Evolutionary conservation across 805 yeast genomes (phyloP).

Genomic region (Blastobotrys peoriensis): DNA sequence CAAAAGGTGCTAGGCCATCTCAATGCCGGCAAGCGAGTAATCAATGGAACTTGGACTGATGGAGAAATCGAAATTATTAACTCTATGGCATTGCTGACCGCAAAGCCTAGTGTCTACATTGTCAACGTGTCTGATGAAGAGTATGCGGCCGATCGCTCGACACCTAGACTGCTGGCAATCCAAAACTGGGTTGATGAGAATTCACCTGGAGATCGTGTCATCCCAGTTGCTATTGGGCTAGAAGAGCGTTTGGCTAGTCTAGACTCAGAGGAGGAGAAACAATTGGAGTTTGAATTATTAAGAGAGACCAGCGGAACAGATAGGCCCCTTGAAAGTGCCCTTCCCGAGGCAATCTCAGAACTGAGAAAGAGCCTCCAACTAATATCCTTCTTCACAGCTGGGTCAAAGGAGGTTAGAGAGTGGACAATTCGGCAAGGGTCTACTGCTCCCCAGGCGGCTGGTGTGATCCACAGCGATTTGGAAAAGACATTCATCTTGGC

Average conservation of each 20-base stretch:
- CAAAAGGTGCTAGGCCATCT: slow-evolving; percentile 39
- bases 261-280: slow-evolving; percentile 28
- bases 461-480: slow-evolving; percentile 79
- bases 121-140: slow-evolving; percentile 71
- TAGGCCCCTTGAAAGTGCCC: slow-evolving; percentile 34
- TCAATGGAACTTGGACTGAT: slow-evolving; percentile 52
- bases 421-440: slow-evolving; percentile 79
- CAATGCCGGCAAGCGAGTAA: slow-evolving; percentile 59
- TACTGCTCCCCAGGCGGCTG: slow-evolving; percentile 85
- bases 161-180: slow-evolving; percentile 41
- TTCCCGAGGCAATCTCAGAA: slow-evolving; percentile 55
- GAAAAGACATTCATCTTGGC: slow-evolving; percentile 78
- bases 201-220: slow-evolving; percentile 61
- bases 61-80: slow-evolving; percentile 65
- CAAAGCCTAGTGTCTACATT: slow-evolving; percentile 79
- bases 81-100: slow-evolving; percentile 68
- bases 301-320: slow-evolving; percentile 15
- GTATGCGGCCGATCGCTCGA: slow-evolving; percentile 39
- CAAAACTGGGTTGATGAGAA: slow-evolving; percentile 59
- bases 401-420: slow-evolving; percentile 76
- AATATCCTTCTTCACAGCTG: slow-evolving; percentile 84
- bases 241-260: slow-evolving; percentile 57
- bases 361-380: slow-evolving; percentile 66
- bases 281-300: slow-evolving; percentile 25
- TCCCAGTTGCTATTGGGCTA: slow-evolving; percentile 65